phyloP scores from a whole-genome alignment of 1,139 yeast genomes.

The Yueomyces sp. region DNA sequence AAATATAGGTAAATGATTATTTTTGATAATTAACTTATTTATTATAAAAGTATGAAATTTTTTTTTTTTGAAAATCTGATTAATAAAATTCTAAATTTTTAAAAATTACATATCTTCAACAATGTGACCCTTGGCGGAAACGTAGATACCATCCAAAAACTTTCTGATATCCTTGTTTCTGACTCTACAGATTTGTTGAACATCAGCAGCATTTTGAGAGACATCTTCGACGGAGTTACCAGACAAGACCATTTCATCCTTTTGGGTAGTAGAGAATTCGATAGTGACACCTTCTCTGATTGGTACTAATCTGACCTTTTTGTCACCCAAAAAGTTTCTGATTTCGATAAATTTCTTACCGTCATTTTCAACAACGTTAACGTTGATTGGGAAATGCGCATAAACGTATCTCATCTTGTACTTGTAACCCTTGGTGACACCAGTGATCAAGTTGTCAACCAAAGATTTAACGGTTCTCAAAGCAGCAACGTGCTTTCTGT shows the following conservation, averaged over 20 bases:
- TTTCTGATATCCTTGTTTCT: conserved; percentile 99
- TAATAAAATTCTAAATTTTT: too few relatives aligned
- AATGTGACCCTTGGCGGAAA: conserved; percentile 89
- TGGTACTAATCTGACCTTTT: conserved; percentile 80
- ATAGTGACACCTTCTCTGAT: conserved; percentile 81
- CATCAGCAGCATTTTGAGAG: conserved; percentile 97
- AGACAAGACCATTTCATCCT: conserved; percentile 84
- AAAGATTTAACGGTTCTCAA: conserved; percentile 97
- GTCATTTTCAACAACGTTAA: conserved; percentile 68
- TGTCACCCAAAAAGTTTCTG: conserved; percentile 99
- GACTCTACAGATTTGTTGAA: conserved; percentile 97
- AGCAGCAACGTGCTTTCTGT: conserved; percentile 99
- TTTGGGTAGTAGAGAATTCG: conserved; percentile 70
- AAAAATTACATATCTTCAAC: conserved; percentile 29
- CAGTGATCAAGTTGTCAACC: conserved; percentile 86
- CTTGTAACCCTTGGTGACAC: conserved; percentile 98
- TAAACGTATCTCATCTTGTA: conserved; percentile 99
- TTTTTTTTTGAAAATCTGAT: too few relatives aligned
- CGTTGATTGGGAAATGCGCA: conserved; percentile 99
- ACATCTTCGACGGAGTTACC: conserved; percentile 98
- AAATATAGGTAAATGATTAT: too few relatives aligned
- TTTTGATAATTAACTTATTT: too few relatives aligned
- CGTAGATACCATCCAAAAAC: conserved; percentile 99
- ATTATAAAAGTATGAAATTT: too few relatives aligned
- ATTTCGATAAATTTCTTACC: conserved; percentile 77